Conservation (phyloP, 306 rosid genomes). For the Castanopsis chinensis region DNA sequence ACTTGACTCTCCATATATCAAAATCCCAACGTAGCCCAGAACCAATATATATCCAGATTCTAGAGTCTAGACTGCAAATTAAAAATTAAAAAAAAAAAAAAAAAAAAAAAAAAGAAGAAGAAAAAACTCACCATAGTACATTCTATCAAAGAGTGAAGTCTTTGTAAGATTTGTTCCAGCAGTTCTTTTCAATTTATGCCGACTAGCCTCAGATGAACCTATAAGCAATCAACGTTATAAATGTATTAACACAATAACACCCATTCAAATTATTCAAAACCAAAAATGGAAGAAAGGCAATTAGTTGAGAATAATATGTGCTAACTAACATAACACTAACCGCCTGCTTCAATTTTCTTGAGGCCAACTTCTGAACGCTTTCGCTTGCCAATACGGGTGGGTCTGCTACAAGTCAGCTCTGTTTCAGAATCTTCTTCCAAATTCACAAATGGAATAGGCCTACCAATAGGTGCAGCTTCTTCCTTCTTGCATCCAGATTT, state of each 20-base stretch:
- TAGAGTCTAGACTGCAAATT: neutral
- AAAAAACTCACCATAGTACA: neutral
- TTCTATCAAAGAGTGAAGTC: neutral
- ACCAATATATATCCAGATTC: neutral
- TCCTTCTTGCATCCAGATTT: constrained; percentile 6
- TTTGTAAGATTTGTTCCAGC: neutral
- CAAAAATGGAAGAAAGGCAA: neutral
- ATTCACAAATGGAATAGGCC: neutral
- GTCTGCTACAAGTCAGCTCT: neutral
- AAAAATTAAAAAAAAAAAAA: no score
- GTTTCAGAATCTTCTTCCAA: neutral
- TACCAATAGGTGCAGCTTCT: neutral
- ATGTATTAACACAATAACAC: neutral
- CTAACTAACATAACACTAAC: neutral
- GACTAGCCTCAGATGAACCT: neutral
- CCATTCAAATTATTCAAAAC: neutral
- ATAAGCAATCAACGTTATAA: neutral
- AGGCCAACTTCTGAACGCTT: neutral
- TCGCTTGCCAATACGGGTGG: neutral
- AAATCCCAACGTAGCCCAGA: neutral
- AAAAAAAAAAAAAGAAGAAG: no score
- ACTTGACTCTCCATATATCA: neutral
- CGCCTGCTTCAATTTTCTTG: neutral
- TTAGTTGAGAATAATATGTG: neutral
- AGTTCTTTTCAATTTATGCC: neutral